Evolutionary conservation across 345 rosid species (phyloP).

Genomic region (Dimocarpus longan): DNA sequence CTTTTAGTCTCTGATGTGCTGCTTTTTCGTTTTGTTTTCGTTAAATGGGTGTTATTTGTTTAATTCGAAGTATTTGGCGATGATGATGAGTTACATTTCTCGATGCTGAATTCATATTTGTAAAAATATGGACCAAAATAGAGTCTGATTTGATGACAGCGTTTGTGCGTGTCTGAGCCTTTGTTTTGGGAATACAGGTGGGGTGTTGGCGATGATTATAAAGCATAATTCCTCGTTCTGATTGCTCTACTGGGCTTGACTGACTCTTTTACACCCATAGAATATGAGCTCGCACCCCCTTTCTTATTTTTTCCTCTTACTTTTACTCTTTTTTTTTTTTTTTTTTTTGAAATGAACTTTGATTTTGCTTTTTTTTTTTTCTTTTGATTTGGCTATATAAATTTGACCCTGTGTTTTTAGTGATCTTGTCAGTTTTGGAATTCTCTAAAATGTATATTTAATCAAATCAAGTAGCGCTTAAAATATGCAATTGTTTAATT

Average conservation of each 20-base stretch:
- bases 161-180: conserved; percentile 64
- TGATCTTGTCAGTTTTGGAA: too few relatives aligned
- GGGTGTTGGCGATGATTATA: conserved; percentile 32
- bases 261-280: conserved; percentile 42
- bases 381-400: too few relatives aligned
- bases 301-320: background rate
- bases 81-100: conserved; percentile 43
- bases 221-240: conserved; percentile 38
- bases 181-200: background rate
- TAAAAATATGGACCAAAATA: conserved; percentile 16
- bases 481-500: too few relatives aligned
- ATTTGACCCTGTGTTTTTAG: too few relatives aligned
- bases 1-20: too few relatives aligned
- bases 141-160: conserved; percentile 38
- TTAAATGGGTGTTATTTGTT: background rate
- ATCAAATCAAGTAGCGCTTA: too few relatives aligned
- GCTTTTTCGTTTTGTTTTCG: background rate
- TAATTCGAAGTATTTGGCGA: conserved; percentile 19
- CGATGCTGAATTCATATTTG: conserved; percentile 42
- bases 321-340: background rate
- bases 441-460: too few relatives aligned
- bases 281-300: conserved; percentile 37
- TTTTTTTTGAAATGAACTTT: too few relatives aligned
- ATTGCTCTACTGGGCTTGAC: conserved; percentile 25
- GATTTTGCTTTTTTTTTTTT: too few relatives aligned